Evolutionary conservation across 805 yeast genomes (phyloP), one percentile per base, ranked within the genome.

Genomic region (Spathaspora boniae): DNA sequence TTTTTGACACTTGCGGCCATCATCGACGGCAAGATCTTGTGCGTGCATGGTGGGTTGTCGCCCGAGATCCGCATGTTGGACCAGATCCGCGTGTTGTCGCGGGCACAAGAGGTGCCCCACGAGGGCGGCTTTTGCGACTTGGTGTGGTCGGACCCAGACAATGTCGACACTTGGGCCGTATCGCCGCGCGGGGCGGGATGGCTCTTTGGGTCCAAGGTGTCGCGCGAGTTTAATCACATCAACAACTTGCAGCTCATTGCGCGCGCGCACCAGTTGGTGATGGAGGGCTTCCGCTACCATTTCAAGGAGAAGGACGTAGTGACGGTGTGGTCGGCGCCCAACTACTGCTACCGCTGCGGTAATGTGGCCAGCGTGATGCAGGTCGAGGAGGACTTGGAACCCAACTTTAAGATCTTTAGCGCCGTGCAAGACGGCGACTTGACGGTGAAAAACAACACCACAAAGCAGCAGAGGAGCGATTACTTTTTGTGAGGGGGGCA

Each of bases 161-260:
- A 89, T 52, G 96, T 89, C 29, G 96, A 87, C 50, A 86, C 96
- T 9, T 91, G 98, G 98, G 96, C 95, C 16, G 96, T 93, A 15
- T 82, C 94, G 18, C 96, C 97, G 21, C 76, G 98, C 54, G 98
- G 98, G 43, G 98, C 98, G 0, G 98, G 98, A 9, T 91, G 98
- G 98, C 65, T 91, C 35, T 91, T 91, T 58, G 98, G 98, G 16
- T 77, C 88, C 29, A 83, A 84, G 57, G 97, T 93, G 16, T 93
- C 96, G 12, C 68, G 96, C 39, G 98, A 93, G 60, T 93, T 93
- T 65, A 93, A 91, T 63, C 95, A 93, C 60, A 94, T 91, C 37
- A 91, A 93, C 58, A 88, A 88, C 45, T 68, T 93, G 42, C 78
- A 78, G 45, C 68, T 91, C 47, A 88, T 91, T 40, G 97, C 98